Conservation (phyloP, 352 stramenopile species). For the Phytopythium delawarense region DNA sequence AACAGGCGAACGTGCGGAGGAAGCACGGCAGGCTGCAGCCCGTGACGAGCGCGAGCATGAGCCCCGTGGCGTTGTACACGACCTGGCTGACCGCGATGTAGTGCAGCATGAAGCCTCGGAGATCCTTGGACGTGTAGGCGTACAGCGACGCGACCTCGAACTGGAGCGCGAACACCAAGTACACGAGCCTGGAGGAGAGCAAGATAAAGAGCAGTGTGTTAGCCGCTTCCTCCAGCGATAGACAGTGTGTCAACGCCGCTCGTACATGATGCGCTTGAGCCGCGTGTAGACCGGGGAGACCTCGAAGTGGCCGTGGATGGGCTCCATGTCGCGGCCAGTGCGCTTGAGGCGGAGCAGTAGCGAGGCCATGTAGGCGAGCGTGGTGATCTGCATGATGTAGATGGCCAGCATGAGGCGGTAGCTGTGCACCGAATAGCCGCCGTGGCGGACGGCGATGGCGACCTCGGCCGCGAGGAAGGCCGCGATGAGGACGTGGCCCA, state of each 20-base stretch:
- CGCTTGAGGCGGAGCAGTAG: slow-evolving; percentile 34
- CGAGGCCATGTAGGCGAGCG: slow-evolving; percentile 38
- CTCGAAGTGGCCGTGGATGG: slow-evolving; percentile 44
- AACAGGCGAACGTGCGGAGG: slow-evolving; percentile 32
- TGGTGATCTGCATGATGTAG: slow-evolving; percentile 43
- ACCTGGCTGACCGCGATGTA: slow-evolving; percentile 38
- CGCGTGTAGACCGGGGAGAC: slow-evolving; percentile 51
- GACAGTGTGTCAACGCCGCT: slow-evolving; percentile 7
- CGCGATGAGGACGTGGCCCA: slow-evolving; percentile 24
- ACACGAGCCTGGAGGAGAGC: slow-evolving; percentile 19
- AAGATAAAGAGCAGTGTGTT: neutral
- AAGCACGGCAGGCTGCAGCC: slow-evolving; percentile 46
- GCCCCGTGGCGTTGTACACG: slow-evolving; percentile 36
- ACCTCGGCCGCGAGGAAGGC: slow-evolving; percentile 25
- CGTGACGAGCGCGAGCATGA: slow-evolving; percentile 34
- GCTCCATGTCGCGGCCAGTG: slow-evolving; percentile 48
- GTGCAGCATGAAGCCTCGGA: slow-evolving; percentile 17
- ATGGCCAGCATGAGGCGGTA: slow-evolving; percentile 33
- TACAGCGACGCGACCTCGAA: slow-evolving; percentile 33
- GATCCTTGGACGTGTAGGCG: slow-evolving; percentile 9
- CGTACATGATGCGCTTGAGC: slow-evolving; percentile 54
- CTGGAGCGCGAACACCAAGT: slow-evolving; percentile 36
- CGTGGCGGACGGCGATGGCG: slow-evolving; percentile 16
- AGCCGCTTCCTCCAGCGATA: slow-evolving; percentile 3
- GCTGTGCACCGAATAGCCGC: slow-evolving; percentile 35